Evolutionary conservation across 495 filamentous ascomycete genomes (phyloP), one percentile per base, ranked within the genome.

Genomic region (Hypoxylon subgilvum): DNA sequence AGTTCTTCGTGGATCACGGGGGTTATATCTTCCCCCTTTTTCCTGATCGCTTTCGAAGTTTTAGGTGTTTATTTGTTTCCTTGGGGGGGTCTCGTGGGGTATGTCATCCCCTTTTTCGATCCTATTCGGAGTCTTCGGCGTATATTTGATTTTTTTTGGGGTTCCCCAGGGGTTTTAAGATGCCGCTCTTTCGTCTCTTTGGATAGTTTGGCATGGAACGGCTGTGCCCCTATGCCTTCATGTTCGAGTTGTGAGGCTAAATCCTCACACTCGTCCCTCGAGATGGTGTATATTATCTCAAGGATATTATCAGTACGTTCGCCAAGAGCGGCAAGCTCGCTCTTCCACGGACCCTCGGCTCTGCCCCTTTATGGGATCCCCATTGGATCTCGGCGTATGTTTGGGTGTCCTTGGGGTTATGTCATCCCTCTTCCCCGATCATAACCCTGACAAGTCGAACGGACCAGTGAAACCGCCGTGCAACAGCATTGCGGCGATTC

Each of bases 241-340:
- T 73, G 52, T 18, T 83, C 78, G 6, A 91, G 78, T 1, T 80
- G 80, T 4, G 80, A 76, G 1, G 93, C 88, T 2, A 97, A 79
- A 1, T 74, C 74, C 60, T 95, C 91, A 53, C 90, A 89, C 59
- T 90, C 85, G 27, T 86, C 80, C 4, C 93, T 82, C 39, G 84
- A 87, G 28, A 91, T 83, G 3, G 91, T 91, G 74, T 97, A 97
- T 55, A 97, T 89, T 57, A 97, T 94, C 0, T 93, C 93, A 1
- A 87, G 82, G 7, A 96, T 85, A 52, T 79, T 80, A 46, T 88
- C 72, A 52, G 82, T 46, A 49, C 87, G 74, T 63, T 87, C 69
- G 34, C 76, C 70, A 8, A 65, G 60, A 6, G 62, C 59, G n/a
- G 76, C 69, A 16, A 87, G 77, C 71, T 85, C 81, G 8, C 63